Evolutionary conservation across 495 filamentous ascomycete species (phyloP).

Genomic region (Clohesyomyces aquaticus): DNA sequence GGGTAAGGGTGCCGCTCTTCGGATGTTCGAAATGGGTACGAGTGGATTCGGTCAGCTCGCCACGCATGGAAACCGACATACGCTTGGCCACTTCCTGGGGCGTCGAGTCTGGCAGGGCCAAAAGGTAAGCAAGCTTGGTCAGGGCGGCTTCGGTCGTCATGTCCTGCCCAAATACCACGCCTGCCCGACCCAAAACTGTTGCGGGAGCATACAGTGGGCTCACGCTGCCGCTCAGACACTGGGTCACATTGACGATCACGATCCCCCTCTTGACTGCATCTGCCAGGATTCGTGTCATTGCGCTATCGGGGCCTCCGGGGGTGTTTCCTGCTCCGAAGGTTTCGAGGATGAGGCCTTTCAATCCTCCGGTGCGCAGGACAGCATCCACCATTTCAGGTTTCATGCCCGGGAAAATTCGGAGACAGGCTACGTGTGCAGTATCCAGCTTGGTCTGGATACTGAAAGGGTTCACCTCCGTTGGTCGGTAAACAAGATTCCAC

Average conservation of each 20-base stretch:
- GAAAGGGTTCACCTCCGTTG: constrained; percentile 73
- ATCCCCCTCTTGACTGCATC: constrained; percentile 78
- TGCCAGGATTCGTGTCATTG: constrained; percentile 77
- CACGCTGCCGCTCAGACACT: constrained; percentile 87
- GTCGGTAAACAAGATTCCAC: constrained; percentile 80
- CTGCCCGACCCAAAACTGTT: constrained; percentile 82
- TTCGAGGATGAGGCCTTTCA: constrained; percentile 86
- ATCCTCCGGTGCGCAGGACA: constrained; percentile 74
- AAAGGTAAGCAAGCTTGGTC: constrained; percentile 88
- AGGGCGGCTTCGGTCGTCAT: constrained; percentile 92
- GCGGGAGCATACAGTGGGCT: constrained; percentile 89
- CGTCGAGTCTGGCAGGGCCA: constrained; percentile 67
- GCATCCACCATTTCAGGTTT: constrained; percentile 92
- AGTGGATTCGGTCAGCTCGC: constrained; percentile 81
- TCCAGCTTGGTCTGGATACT: constrained; percentile 76
- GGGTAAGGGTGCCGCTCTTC: constrained; percentile 54
- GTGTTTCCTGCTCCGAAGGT: constrained; percentile 97
- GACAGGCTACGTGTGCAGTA: constrained; percentile 86
- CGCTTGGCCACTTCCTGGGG: constrained; percentile 64
- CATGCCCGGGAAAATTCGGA: constrained; percentile 95
- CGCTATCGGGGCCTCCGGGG: constrained; percentile 79
- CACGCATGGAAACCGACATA: constrained; percentile 78
- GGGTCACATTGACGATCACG: constrained; percentile 90
- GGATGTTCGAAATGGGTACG: constrained; percentile 72
- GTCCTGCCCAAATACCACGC: constrained; percentile 90